Percentiles rank a stretch among this genome's conserved stretches.
These are phyloP conservation scores for Calonectria leucothoes DNA, from an alignment of 2,329 filamentous ascomycete genomes.

Conservation along the genomic window DNA sequence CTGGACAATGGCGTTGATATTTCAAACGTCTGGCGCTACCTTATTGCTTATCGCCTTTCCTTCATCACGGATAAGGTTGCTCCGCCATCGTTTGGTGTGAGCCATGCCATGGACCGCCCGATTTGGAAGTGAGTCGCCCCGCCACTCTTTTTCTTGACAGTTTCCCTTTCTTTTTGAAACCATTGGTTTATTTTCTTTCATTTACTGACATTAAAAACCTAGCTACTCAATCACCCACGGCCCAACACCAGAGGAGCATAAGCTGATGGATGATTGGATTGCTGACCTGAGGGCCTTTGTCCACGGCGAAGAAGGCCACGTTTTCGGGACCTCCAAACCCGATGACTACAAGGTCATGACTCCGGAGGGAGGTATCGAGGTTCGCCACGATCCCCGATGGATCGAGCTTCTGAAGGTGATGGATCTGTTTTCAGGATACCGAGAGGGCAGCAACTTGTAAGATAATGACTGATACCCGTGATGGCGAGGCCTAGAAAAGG, in stretches of 20 bases:
- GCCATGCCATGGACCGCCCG: constrained; percentile 25
- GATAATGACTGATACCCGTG: neutral
- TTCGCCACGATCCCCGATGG: constrained; percentile 19
- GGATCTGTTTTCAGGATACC: constrained; percentile 5
- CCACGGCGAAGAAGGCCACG: neutral
- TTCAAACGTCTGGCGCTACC: constrained; percentile 15
- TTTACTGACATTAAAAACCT: neutral
- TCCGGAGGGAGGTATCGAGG: neutral
- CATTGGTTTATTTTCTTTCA: neutral
- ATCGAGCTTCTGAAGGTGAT: constrained; percentile 12
- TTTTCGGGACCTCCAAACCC: constrained; percentile 1
- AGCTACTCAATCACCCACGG: constrained; percentile 25
- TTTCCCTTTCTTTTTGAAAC: neutral
- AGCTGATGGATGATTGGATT: constrained; percentile 22
- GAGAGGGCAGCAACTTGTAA: neutral
- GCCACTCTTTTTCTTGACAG: no score
- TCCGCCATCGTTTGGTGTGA: constrained; percentile 26
- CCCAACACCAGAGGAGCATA: neutral
- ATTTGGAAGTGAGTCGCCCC: constrained; percentile 23
- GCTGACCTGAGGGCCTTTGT: constrained; percentile 19
- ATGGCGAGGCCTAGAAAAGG: no score
- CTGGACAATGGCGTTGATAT: constrained; percentile 12
- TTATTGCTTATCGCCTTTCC: constrained; percentile 21
- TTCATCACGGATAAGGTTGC: constrained; percentile 24
- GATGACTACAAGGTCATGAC: constrained; percentile 26